Conservation (phyloP, 306 rosid genomes). For the Sechiopsis laciniata region DNA sequence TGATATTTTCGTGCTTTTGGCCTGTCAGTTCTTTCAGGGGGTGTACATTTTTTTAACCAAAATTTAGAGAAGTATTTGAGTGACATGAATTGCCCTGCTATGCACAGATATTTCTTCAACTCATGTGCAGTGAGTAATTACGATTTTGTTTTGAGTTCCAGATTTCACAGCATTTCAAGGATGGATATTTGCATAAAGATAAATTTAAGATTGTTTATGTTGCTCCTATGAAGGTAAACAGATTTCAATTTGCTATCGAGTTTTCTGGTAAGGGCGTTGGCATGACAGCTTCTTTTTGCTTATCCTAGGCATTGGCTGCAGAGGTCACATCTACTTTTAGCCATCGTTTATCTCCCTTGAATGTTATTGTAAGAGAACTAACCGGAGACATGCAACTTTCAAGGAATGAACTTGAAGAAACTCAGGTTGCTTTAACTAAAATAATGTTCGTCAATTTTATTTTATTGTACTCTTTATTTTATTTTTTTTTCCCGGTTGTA, state of each 20-base stretch:
- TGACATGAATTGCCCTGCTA: not conserved
- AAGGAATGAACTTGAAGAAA: constrained; percentile 85
- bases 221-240: constrained; percentile 93
- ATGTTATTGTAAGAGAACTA: constrained; percentile 83
- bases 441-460: too few species aligned
- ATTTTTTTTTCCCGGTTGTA: constrained; percentile 18
- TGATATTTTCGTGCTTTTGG: too few species aligned
- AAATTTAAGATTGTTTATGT: constrained; percentile 95
- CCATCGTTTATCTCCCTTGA: constrained; percentile 89
- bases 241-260: constrained; percentile 6
- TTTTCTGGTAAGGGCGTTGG: constrained; percentile 19
- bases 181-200: constrained; percentile 86
- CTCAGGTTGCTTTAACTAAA: constrained; percentile 60
- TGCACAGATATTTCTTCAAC: constrained; percentile 15
- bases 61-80: not conserved
- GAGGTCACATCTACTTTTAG: constrained; percentile 92
- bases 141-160: constrained; percentile 34
- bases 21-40: too few species aligned
- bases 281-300: constrained; percentile 14
- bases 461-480: too few species aligned
- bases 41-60: too few species aligned
- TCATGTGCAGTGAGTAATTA: constrained; percentile 15
- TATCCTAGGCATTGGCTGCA: constrained; percentile 87
- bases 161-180: constrained; percentile 95
- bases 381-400: constrained; percentile 99